A percentile compares a stretch with the other conserved stretches of the same genome.
Conservation (phyloP, 1,139 yeast species). For the Candida sanyaensis region DNA sequence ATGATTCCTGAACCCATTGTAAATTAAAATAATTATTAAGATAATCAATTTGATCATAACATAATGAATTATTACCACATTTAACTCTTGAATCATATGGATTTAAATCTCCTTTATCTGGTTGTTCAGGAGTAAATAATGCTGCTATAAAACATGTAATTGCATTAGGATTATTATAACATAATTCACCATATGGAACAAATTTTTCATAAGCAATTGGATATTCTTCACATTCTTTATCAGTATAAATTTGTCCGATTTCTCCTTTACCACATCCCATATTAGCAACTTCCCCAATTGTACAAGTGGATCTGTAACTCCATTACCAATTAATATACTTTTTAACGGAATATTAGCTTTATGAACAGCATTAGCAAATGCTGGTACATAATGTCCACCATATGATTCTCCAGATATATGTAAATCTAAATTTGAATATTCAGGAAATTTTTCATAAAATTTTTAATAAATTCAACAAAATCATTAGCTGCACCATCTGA, state of each 20-base stretch:
- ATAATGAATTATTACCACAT: conserved; percentile 72
- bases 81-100: conserved; percentile 87
- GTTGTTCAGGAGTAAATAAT: conserved; percentile 5
- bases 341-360: conserved; percentile 36
- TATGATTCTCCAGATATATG: conserved; percentile 95
- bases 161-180: conserved; percentile 73
- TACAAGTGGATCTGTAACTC: conserved; percentile 81
- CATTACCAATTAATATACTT: conserved; percentile 88
- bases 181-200: conserved; percentile 67
- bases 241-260: conserved; percentile 24
- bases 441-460: conserved; percentile 84
- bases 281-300: conserved; percentile 83
- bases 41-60: conserved; percentile 51
- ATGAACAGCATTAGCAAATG: conserved; percentile 75
- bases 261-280: conserved; percentile 93
- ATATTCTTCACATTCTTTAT: conserved; percentile 8
- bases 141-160: conserved; percentile 66
- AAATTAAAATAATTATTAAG: conserved; percentile 34
- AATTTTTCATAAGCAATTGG: conserved; percentile 65
- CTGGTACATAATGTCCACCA: conserved; percentile 94
- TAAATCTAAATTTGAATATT: conserved; percentile 63
- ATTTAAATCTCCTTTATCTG: conserved; percentile 59
- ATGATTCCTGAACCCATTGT: conserved; percentile 54
- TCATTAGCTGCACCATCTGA: conserved; percentile 88
- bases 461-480: conserved; percentile 79